Evolutionary conservation across 306 rosid species (phyloP).

Genomic region (Dryas alaskensis): DNA sequence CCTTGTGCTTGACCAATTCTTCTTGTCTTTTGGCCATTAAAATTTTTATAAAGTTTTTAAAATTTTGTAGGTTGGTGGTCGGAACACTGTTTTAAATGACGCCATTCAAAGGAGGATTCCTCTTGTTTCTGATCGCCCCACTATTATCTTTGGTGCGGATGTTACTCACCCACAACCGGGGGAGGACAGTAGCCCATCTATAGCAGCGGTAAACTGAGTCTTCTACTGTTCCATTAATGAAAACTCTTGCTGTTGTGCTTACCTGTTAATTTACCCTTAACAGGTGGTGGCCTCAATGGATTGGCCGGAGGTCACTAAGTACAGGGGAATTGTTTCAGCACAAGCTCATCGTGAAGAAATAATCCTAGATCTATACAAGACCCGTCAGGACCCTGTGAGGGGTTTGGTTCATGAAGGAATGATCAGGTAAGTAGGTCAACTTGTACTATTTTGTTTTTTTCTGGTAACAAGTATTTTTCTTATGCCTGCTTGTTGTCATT

Average conservation of each 20-base stretch:
- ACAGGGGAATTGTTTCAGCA: slow-evolving; percentile 65
- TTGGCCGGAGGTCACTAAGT: slow-evolving; percentile 72
- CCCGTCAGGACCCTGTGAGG: slow-evolving; percentile 20
- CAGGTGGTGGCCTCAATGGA: slow-evolving; percentile 96
- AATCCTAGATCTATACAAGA: slow-evolving; percentile 57
- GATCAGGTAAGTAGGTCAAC: slow-evolving; percentile 45
- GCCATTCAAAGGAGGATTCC: slow-evolving; percentile 50
- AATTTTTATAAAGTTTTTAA: not conserved
- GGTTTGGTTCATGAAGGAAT: slow-evolving; percentile 57
- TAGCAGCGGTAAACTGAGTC: slow-evolving; percentile 66
- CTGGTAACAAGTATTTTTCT: not conserved
- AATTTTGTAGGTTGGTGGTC: slow-evolving; percentile 60
- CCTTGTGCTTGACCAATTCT: not conserved
- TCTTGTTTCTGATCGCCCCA: slow-evolving; percentile 50
- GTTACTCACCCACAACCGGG: slow-evolving; percentile 81
- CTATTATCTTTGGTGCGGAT: slow-evolving; percentile 78
- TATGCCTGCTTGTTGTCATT: not conserved
- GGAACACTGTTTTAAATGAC: slow-evolving; percentile 59
- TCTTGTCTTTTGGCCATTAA: not conserved
- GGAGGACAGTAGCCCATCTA: slow-evolving; percentile 67
- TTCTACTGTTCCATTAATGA: not conserved
- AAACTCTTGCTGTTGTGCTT: not conserved
- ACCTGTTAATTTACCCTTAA: not conserved
- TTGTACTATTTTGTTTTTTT: not conserved
- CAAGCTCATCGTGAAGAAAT: slow-evolving; percentile 64